Evolutionary conservation across 2,329 filamentous ascomycete genomes (phyloP), one percentile per base, ranked within the genome.

Genomic region (Penicillium fuscoglaucum): DNA sequence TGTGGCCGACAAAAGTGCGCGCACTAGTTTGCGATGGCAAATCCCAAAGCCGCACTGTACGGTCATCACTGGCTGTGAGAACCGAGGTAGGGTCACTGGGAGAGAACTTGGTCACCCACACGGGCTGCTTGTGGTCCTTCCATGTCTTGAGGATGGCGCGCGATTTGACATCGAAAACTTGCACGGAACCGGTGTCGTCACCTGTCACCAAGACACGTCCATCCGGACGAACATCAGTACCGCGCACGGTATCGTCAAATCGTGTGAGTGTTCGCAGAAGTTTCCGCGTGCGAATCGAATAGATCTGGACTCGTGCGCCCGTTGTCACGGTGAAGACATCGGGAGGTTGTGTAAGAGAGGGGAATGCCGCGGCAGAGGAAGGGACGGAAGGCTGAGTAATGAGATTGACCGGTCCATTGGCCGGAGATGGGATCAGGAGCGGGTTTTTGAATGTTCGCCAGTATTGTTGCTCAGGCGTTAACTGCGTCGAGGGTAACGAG

Each of bases 381-480:
- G 81, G 79, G 12, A 78, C 74, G 21, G 76, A 76, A 61, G 83
- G 89, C 73, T 88, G 89, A 50, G 90, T 93, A 74, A 99, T 96
- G 75, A 96, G 88, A 35, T 92, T 96, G 69, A 99, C 86, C 46
- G 91, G 90, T 74, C 90, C 92, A 72, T 91, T 90, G 64, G 95
- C 91, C 64, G 93, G 92, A 62, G 93, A 96, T 46, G 95, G 90
- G 61, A 98, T 87, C 61, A 93, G 87, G 58, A 96, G 86, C 65
- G 93, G 90, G 67, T 93, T 95, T 78, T 91, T 92, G 82, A 99
- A 99, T 13, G 90, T 89, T 72, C 89, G 90, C 96, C 96, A 99
- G 82, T 98, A 98, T 65, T 88, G 85, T 79, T 98, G 93, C 80
- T 99, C 95, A 33, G 93, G 88, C 6, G 93, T 96, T 48, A 93